Evolutionary conservation across 2,329 filamentous ascomycete species (phyloP).

Genomic region (Aquanectria penicillioides): DNA sequence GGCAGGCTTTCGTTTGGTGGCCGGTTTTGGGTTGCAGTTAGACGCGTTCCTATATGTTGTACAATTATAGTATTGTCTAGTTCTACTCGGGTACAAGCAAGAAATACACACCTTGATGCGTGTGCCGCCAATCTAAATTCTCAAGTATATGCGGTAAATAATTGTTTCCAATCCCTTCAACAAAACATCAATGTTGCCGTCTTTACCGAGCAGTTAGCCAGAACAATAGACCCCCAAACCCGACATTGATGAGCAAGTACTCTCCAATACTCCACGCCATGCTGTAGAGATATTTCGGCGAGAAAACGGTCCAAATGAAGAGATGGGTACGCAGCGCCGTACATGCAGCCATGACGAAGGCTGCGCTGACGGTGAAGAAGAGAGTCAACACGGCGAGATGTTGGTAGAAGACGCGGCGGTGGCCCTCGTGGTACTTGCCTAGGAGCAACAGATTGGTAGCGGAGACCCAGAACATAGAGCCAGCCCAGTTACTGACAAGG

Average conservation of each 20-base stretch:
- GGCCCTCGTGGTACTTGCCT: slow-evolving; percentile 40
- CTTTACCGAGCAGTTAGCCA: slow-evolving; percentile 54
- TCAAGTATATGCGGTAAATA: slow-evolving; percentile 3
- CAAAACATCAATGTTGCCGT: not conserved
- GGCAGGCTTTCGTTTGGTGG: slow-evolving; percentile 27
- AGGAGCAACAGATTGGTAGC: slow-evolving; percentile 71
- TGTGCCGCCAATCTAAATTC: not conserved
- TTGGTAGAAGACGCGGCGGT: slow-evolving; percentile 48
- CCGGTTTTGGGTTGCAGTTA: slow-evolving; percentile 23
- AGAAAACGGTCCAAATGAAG: slow-evolving; percentile 99
- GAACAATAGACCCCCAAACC: slow-evolving; percentile 67
- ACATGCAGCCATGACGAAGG: slow-evolving; percentile 89
- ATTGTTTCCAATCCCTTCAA: not conserved
- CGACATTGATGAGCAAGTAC: slow-evolving; percentile 79
- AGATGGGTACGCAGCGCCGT: slow-evolving; percentile 85
- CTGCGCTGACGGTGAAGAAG: slow-evolving; percentile 72
- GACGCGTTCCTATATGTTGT: slow-evolving; percentile 23
- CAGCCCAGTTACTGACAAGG: slow-evolving; percentile 92
- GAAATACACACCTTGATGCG: not conserved
- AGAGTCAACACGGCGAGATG: slow-evolving; percentile 75
- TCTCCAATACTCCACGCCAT: slow-evolving; percentile 88
- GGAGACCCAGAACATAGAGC: slow-evolving; percentile 85
- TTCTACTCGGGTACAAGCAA: not conserved
- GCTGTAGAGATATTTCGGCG: slow-evolving; percentile 93
- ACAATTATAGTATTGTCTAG: slow-evolving; percentile 17